Evolutionary conservation across 1,284 basidiomycete species (phyloP).

Genomic region (Cryptococcus jaspeensis): DNA sequence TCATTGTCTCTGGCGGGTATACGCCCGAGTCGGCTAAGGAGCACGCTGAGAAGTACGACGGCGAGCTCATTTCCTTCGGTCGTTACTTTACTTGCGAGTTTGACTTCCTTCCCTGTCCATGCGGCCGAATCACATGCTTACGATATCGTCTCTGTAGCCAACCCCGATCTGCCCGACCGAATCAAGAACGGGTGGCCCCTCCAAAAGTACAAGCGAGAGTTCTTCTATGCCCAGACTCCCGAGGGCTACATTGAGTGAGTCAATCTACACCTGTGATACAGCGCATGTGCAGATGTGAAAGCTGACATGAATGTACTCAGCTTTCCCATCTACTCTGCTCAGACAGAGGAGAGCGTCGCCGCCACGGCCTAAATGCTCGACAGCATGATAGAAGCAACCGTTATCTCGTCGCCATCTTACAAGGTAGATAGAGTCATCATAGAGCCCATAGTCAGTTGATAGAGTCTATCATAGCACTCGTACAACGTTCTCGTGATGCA

Average conservation of each 20-base stretch:
- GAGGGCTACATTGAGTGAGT: constrained; percentile 28
- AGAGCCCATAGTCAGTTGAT: too few relatives aligned
- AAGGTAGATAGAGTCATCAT: too few relatives aligned
- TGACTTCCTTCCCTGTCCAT: not conserved
- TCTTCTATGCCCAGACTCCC: constrained; percentile 22
- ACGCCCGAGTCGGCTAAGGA: constrained; percentile 31
- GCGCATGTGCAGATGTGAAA: too few relatives aligned
- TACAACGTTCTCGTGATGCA: too few relatives aligned
- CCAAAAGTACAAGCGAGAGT: constrained; percentile 37
- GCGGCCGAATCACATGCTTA: not conserved
- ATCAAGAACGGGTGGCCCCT: constrained; percentile 37
- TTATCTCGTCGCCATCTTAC: too few relatives aligned
- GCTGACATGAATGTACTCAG: too few relatives aligned
- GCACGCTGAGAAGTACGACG: constrained; percentile 44
- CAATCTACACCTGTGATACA: too few relatives aligned
- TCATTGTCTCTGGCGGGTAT: constrained; percentile 58
- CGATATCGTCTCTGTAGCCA: constrained; percentile 14
- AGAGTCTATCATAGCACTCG: too few relatives aligned
- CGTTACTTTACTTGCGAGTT: constrained; percentile 52
- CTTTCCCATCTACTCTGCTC: too few relatives aligned
- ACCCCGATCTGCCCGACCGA: constrained; percentile 59
- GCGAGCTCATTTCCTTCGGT: constrained; percentile 56
- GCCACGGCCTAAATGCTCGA: too few relatives aligned
- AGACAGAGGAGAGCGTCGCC: too few relatives aligned
- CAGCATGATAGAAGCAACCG: too few relatives aligned